Conservation (phyloP, 768 basidiomycete genomes). For the Podaxis mareebaensis region DNA sequence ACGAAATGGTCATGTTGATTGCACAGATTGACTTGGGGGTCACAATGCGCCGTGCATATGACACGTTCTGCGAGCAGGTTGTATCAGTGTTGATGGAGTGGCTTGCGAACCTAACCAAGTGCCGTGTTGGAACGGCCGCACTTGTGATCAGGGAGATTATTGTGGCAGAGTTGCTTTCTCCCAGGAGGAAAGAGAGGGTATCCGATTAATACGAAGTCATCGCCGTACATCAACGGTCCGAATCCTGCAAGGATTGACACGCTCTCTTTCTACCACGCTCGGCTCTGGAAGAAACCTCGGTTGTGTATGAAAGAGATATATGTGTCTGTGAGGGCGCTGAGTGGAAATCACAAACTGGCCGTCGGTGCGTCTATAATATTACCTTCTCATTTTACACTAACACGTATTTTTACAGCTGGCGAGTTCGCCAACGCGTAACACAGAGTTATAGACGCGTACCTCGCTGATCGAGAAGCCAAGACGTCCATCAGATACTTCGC, state of each 20-base stretch:
- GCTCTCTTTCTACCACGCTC: constrained; percentile 78
- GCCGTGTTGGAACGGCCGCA: constrained; percentile 66
- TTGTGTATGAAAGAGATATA: constrained; percentile 83
- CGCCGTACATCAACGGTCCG: constrained; percentile 41
- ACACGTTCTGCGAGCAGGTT: constrained; percentile 88
- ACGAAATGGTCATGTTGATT: constrained; percentile 79
- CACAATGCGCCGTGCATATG: constrained; percentile 82
- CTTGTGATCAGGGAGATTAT: constrained; percentile 72
- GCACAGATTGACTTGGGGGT: constrained; percentile 90
- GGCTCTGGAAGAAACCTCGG: constrained; percentile 83
- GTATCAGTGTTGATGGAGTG: constrained; percentile 83
- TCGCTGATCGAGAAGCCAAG: constrained; percentile 92
- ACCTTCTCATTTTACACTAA: background rate
- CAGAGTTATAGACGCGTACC: constrained; percentile 85
- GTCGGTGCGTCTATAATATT: constrained; percentile 56
- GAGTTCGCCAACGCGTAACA: constrained; percentile 87
- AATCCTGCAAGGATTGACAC: constrained; percentile 70
- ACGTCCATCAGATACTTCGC: constrained; percentile 94
- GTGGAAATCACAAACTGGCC: constrained; percentile 71
- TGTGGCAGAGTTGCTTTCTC: constrained; percentile 65
- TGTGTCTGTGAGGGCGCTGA: constrained; percentile 69
- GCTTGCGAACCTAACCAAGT: constrained; percentile 78
- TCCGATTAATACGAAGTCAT: constrained; percentile 27
- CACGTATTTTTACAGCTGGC: constrained; percentile 49
- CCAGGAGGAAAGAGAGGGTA: constrained; percentile 49